A percentile compares a stretch with the other conserved stretches of the same genome.
Conservation (phyloP, 495 filamentous ascomycete genomes). For the Tetracladium setigerum region DNA sequence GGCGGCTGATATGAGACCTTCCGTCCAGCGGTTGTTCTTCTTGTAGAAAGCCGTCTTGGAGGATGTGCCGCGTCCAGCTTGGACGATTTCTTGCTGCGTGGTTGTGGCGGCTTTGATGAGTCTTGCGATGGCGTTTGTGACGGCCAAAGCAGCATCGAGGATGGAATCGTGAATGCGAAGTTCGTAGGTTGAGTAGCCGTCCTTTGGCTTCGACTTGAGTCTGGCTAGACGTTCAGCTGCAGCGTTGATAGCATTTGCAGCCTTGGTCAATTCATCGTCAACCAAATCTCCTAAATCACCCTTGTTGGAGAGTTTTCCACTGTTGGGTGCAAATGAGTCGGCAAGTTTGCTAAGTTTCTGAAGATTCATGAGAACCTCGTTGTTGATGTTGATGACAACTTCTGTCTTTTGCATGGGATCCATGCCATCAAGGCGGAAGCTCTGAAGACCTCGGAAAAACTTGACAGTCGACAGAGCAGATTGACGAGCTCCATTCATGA, state of each 20-base stretch:
- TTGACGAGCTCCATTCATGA: conserved; percentile 72
- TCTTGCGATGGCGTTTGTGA: conserved; percentile 92
- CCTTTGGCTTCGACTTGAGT: conserved; percentile 87
- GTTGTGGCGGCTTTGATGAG: conserved; percentile 93
- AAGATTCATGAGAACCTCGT: conserved; percentile 85
- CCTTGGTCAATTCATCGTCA: conserved; percentile 83
- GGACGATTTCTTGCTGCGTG: conserved; percentile 96
- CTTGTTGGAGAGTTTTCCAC: conserved; percentile 66
- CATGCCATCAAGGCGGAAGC: conserved; percentile 85
- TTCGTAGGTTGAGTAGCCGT: conserved; percentile 94
- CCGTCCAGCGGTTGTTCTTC: conserved; percentile 96
- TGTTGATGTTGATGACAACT: conserved; percentile 92
- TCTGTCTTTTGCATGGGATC: conserved; percentile 85
- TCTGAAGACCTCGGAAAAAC: conserved; percentile 92
- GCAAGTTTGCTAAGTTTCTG: conserved; percentile 87
- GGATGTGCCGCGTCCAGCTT: conserved; percentile 80
- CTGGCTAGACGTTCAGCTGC: conserved; percentile 82
- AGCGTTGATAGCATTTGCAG: conserved; percentile 92
- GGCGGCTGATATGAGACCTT: conserved; percentile 91
- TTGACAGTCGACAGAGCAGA: conserved; percentile 84
- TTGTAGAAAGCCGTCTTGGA: conserved; percentile 98
- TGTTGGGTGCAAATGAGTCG: conserved; percentile 82
- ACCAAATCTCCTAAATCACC: conserved; percentile 92
- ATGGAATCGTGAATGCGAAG: conserved; percentile 91
- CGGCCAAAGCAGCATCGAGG: conserved; percentile 86